Base-by-base conservation (phyloP, 2,329 filamentous ascomycete genomes). In the Botryosphaeria agaves region DNA sequence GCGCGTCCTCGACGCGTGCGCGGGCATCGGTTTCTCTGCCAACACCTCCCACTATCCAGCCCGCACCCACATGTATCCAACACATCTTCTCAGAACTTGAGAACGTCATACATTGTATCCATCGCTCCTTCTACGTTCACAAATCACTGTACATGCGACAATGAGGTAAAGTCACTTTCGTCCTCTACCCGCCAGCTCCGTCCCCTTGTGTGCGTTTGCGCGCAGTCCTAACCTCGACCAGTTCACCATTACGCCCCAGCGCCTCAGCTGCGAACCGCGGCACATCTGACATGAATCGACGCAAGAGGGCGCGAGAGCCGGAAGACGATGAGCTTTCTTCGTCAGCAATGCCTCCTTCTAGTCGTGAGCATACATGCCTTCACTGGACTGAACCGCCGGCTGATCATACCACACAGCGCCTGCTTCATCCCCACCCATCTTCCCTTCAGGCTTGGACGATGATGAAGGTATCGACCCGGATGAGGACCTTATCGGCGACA, bases 181-280 rank as follows among this genome's bases (percentile, higher is more conserved):
- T n/a, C n/a, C n/a, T n/a, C n/a, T n/a, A n/a, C n/a, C n/a, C n/a
- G n/a, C n/a, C n/a, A n/a, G n/a, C n/a, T n/a, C n/a, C n/a, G n/a
- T n/a, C n/a, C n/a, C n/a, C n/a, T n/a, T n/a, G n/a, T n/a, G n/a
- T n/a, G n/a, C n/a, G n/a, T n/a, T n/a, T n/a, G n/a, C n/a, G n/a
- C n/a, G n/a, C n/a, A n/a, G n/a, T n/a, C 9, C 21, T 23, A 9
- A 23, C 21, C 9, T 11, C 21, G 3, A 25, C 14, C 48, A 91
- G 81, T 63, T 91, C 83, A 52, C 84, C 85, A 51, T 66, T 91
- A 36, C 75, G 77, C 54, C 67, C 74, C 43, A 83, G 75, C 57
- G 77, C 80, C 64, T 73, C 76, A 36, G 85, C 84, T 40, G 83
- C 76, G 44, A 93, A 92, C 56, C 73, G 82, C 42, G 81, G 82